phyloP scores from a whole-genome alignment of 495 filamentous ascomycete genomes.

The Saxophila tyrrhenica region DNA sequence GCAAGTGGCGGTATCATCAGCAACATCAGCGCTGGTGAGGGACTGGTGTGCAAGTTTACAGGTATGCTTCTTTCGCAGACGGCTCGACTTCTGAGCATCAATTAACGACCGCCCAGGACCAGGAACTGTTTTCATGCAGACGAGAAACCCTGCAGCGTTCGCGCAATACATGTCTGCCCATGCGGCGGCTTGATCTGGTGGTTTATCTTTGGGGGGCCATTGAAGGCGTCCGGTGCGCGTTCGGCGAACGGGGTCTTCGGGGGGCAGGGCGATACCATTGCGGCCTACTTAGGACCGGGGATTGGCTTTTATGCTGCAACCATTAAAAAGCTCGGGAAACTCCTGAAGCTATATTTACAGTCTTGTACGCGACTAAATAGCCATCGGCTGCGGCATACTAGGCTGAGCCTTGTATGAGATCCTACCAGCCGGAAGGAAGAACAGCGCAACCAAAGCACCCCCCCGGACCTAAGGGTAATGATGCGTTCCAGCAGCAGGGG shows the following conservation, averaged over 20 bases:
- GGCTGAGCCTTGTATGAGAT: slow-evolving; percentile 32
- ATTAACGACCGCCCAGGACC: slow-evolving; percentile 41
- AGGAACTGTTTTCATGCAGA: slow-evolving; percentile 88
- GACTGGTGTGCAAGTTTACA: slow-evolving; percentile 83
- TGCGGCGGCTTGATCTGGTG: neutral
- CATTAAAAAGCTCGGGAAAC: no score
- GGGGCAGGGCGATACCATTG: no score
- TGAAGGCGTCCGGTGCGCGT: no score
- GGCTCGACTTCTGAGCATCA: neutral
- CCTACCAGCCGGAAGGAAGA: slow-evolving; percentile 34
- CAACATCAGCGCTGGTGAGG: slow-evolving; percentile 65
- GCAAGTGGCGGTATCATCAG: slow-evolving; percentile 83
- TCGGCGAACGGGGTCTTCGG: no score
- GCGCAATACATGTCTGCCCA: slow-evolving; percentile 38
- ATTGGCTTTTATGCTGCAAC: no score
- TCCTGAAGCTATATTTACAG: neutral
- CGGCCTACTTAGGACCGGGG: no score
- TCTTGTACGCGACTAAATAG: neutral
- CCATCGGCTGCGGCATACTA: slow-evolving; percentile 25
- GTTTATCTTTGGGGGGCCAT: no score
- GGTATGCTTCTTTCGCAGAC: slow-evolving; percentile 29
- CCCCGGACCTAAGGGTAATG: slow-evolving; percentile 33
- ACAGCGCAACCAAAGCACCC: slow-evolving; percentile 32
- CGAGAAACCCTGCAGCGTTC: slow-evolving; percentile 64
- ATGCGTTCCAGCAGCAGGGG: slow-evolving; percentile 34